Base-by-base conservation (phyloP, 1,139 yeast species). In the Pichia sp. region DNA sequence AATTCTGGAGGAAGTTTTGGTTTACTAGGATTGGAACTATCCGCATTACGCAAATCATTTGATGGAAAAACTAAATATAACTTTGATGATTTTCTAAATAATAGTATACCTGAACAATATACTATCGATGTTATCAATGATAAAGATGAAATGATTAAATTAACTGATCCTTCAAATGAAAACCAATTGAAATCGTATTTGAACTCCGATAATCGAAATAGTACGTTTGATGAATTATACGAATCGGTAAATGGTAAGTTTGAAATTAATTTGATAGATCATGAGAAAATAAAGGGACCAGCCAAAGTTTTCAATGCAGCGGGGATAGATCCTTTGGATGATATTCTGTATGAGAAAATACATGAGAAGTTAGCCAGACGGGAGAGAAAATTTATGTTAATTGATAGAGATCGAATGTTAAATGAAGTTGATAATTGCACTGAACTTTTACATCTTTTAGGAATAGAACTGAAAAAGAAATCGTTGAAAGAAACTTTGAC, bases 331-430 rank as follows among this genome's bases (percentile, higher is more conserved):
- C 60, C 63, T 8, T 51, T 63, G 41, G 44, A 35, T 18, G 61
- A 59, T 43, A n/a, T 32, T 1, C 9, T 46, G 5, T 61, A 48
- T 45, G 37, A 28, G 5, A 43, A 45, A 11, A 51, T 52, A 30
- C 80, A 76, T 60, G 67, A 66, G 39, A 66, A 69, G 42, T 73
- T 76, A 73, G 72, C 67, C 48, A 74, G 70, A 52, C 75, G 74
- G 44, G 83, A 78, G 56, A 68, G 67, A 51, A 65, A 67, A 38
- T 75, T 76, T 72, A 59, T 67, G 4, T 70, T 67, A 44, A 65
- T 67, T 11, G 83, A 78, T 50, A 65, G 71, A 35, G 59, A 61
- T 33, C 64, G 71, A 45, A 63, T 75, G 39, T 54, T 70, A 44
- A 60, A 66, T n/a, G 83, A 78, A 52, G 67, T 73, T 30, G 81